phyloP scores from a whole-genome alignment of 805 yeast genomes.

The Pichia exigua region DNA sequence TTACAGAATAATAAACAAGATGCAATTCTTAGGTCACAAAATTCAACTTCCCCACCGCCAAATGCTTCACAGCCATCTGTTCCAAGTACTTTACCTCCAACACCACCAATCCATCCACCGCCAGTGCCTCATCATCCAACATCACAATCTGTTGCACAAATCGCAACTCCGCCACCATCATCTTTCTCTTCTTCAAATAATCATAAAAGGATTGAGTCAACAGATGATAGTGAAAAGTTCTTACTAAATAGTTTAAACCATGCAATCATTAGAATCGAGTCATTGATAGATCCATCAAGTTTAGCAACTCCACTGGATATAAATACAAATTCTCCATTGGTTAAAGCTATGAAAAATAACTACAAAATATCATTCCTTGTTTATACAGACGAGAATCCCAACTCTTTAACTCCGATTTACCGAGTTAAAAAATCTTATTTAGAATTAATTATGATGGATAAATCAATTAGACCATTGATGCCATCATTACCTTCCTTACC shows the following conservation, averaged over 20 bases:
- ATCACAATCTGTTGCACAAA: background rate
- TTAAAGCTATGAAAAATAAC: constrained; percentile 38
- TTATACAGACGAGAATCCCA: constrained; percentile 48
- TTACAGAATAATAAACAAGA: constrained; percentile 4
- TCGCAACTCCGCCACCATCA: background rate
- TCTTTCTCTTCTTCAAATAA: background rate
- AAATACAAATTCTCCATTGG: background rate
- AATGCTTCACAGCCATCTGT: background rate
- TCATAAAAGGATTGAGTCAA: background rate
- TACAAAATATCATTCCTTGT: constrained; percentile 56
- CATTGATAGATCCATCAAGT: constrained; percentile 23
- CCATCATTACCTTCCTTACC: constrained; percentile 24
- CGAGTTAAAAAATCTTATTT: constrained; percentile 56
- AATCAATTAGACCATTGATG: constrained; percentile 41
- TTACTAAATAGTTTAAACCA: constrained; percentile 23
- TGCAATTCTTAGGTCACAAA: background rate
- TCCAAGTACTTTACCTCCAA: background rate
- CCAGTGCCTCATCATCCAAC: background rate
- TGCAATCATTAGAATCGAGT: constrained; percentile 24
- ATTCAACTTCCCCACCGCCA: background rate
- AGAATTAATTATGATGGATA: constrained; percentile 56
- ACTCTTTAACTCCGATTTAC: constrained; percentile 53
- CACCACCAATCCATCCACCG: background rate
- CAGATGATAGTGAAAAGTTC: constrained; percentile 18
- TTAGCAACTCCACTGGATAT: constrained; percentile 21